Evolutionary conservation across 441 rosid genomes (phyloP).

Genomic region (Populus hybrid): DNA sequence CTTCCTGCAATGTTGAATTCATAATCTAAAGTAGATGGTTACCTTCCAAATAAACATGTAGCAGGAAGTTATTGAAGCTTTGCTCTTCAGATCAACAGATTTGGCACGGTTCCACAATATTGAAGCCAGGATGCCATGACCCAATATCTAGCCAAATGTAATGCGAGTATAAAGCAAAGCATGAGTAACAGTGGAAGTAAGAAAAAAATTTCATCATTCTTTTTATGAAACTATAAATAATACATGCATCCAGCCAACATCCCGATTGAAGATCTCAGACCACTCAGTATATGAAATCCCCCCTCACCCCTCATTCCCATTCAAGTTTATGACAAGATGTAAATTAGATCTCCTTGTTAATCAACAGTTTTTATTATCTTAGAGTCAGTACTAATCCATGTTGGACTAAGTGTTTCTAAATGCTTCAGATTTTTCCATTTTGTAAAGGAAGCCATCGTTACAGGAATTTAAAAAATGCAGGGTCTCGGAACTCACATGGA

Average conservation of each 20-base stretch:
- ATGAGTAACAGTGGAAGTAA: conserved; percentile 4
- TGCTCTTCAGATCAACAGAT: conserved; percentile 49
- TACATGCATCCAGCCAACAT: background rate
- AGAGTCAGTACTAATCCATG: background rate
- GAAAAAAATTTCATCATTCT: background rate
- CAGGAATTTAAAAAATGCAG: background rate
- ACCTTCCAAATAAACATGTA: conserved; percentile 99
- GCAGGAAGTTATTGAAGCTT: conserved; percentile 46
- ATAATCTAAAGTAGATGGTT: conserved; percentile 12
- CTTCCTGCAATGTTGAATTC: background rate
- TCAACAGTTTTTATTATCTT: background rate
- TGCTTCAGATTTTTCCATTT: background rate
- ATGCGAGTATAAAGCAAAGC: background rate
- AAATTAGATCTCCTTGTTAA: background rate
- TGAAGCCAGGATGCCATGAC: conserved; percentile 62
- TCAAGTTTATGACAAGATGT: background rate
- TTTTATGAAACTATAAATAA: background rate
- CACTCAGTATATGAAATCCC: background rate
- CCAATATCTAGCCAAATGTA: conserved; percentile 50
- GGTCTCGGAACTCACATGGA: background rate
- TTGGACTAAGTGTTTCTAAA: background rate
- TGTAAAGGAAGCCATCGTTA: background rate
- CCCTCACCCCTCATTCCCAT: background rate
- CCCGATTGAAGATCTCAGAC: background rate
- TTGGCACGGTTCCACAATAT: conserved; percentile 74